Base-by-base conservation (phyloP, 495 filamentous ascomycete species). In the Penicillium pulvis region DNA sequence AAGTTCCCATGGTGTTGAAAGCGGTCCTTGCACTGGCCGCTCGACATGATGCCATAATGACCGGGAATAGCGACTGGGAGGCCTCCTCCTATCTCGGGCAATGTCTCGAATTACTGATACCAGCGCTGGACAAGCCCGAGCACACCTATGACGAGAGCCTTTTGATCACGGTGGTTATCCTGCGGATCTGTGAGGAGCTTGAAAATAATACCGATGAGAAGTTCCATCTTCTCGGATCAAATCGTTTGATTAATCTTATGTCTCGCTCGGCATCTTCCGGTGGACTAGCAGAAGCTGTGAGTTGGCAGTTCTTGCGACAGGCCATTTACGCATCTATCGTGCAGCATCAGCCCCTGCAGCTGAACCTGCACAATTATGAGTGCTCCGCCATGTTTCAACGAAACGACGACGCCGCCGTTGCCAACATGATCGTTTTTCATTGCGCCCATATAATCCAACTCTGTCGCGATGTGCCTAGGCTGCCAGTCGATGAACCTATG, bases 291-390 rank as follows among this genome's bases (percentile, higher is more conserved):
- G 74, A 77, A 53, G 74, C 74, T n/a, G 65, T 70, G 11, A 75
- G 71, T 47, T 77, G 74, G 74, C 72, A 74, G 28, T 75, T 73
- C 19, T 58, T 77, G 43, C 68, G 74, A 19, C 74, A 77, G 58
- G 74, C 72, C 10, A 74, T 77, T n/a, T 77, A 75, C 20, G 65
- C 74, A 7, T 76, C 70, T 1, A 53, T 75, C 2, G 74, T 76
- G 6, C 72, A 75, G 54, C 58, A 69, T 44, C 69, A 75, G 33
- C 69, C 69, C 4, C 63, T 75, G 36, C 67, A 73, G 39, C 63
- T 76, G 14, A 64, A 76, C 24, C 41, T 76, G 36, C 61, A 56
- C 11, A 76, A 75, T 23, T 76, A 75, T 49, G 70, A 72, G 49
- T 65, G 60, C 12, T 76, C 74, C 0, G 53, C 69, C 0, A 71